Base-by-base conservation (phyloP, 176 grass and related monocot species). In the Zoysia japonica region DNA sequence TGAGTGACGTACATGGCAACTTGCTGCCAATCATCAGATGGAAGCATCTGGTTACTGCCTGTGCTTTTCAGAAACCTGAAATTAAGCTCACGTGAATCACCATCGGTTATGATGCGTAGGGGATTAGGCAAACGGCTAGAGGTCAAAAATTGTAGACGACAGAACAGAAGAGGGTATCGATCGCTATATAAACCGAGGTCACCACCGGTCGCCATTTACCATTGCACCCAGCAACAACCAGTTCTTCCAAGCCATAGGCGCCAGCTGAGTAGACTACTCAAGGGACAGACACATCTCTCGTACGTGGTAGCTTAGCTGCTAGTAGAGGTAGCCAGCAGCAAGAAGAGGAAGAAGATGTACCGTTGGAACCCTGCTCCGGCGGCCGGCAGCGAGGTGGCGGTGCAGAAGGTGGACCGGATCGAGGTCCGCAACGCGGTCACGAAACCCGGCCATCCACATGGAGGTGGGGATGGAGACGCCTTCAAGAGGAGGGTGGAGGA, bases 381-480 rank as follows among this genome's bases (percentile, higher is more conserved):
- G 1, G 48, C 12, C 1, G 3, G 11, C 2, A 16, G 15, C 35
- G 36, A 85, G 42, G 84, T 85, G 16, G 35, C 61, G 12, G 84
- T 85, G 16, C 68, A 80, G 42, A 85, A 85, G 69, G 84, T 85
- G 81, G 36, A 55, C 9, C 56, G 11, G 51, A 49, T 77, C 44
- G 44, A 77, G 59, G 7, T 77, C 13, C 56, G 4, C 47, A 85
- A 65, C 67, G 9, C 53, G 17, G 56, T 51, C 38, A 19, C 48
- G 5, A 62, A 28, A 5, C 37, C 65, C 43, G 47, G 20, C 7
- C 5, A 10, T 28, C 37, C 68, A 10, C 36, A 14, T 50, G 39
- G 39, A 62, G 28, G 16, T 9, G 11, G 6, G 11, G 69, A 77
- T 38, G 17, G 42, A 46, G 35, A 84, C 5, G 75, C 78, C 47